Conservation (phyloP, 2,329 filamentous ascomycete genomes). For the Gaeumannomyces tritici region DNA sequence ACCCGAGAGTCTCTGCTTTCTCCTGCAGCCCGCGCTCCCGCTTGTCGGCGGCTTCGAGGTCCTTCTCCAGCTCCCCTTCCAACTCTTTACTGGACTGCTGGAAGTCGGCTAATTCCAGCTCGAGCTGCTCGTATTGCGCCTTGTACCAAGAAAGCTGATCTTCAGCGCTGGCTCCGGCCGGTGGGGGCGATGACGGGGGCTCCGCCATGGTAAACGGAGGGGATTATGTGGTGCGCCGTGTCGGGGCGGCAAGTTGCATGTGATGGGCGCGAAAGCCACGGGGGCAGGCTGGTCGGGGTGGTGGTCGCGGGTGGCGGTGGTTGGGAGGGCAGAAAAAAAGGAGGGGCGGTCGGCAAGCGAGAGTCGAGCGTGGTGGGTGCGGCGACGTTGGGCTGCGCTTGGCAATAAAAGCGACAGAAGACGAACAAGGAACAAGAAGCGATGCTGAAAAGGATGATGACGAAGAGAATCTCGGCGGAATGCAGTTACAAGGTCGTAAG, state of each 20-base stretch:
- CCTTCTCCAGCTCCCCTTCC: conserved; percentile 89
- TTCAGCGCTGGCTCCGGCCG: conserved; percentile 45
- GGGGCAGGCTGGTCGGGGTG: background rate
- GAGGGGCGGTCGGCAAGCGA: conserved; percentile 1
- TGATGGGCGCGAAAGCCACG: background rate
- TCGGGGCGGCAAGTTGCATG: conserved; percentile 7
- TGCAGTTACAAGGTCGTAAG: too few species aligned
- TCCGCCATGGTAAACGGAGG: conserved; percentile 37
- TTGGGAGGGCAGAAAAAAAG: background rate
- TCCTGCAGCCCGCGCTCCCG: conserved; percentile 77
- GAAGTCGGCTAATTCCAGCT: conserved; percentile 86
- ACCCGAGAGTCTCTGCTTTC: conserved; percentile 74
- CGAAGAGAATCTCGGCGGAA: background rate
- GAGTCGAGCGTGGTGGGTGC: background rate
- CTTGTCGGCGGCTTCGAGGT: conserved; percentile 92
- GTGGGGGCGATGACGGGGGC: conserved; percentile 52
- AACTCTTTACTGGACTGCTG: conserved; percentile 89
- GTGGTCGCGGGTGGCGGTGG: background rate
- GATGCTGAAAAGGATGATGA: too few species aligned
- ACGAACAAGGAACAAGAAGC: background rate
- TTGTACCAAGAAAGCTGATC: conserved; percentile 93
- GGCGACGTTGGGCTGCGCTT: background rate
- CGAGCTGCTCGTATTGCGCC: conserved; percentile 84
- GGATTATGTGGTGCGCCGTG: background rate
- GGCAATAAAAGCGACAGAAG: background rate